A percentile compares a stretch with the other conserved stretches of the same genome.
Evolutionary conservation across 495 filamentous ascomycete species (phyloP).

Genomic region (Penicillium dipodomyicola): DNA sequence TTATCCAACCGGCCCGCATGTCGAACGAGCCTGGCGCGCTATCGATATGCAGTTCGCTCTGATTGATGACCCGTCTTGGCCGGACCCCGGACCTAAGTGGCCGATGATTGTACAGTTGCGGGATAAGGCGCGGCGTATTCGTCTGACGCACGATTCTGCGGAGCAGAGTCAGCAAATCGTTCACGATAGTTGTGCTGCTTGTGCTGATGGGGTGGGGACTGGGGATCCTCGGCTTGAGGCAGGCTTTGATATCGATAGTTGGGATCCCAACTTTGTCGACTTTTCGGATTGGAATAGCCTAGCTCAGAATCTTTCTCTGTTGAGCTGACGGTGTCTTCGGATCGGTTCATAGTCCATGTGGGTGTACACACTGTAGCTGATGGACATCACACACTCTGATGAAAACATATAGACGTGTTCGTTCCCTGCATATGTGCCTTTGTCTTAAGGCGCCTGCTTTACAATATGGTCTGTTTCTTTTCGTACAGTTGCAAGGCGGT

Average conservation of each 20-base stretch:
- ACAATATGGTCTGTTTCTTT: too few species aligned
- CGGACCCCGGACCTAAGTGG: conserved; percentile 25
- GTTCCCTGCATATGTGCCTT: too few species aligned
- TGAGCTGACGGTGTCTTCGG: not conserved
- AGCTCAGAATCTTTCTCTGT: conserved; percentile 16
- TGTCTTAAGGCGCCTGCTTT: too few species aligned
- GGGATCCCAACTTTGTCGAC: conserved; percentile 23
- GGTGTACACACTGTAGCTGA: too few species aligned
- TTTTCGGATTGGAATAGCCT: conserved; percentile 27
- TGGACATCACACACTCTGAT: too few species aligned
- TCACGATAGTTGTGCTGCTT: not conserved
- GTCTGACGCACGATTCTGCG: conserved; percentile 12
- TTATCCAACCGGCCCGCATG: conserved; percentile 17
- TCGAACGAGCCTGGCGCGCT: conserved; percentile 23
- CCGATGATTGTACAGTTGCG: conserved; percentile 24
- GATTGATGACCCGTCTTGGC: conserved; percentile 17
- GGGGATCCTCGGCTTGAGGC: not conserved
- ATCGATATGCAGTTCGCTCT: conserved; percentile 24
- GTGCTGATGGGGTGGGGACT: not conserved
- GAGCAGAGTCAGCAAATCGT: not conserved
- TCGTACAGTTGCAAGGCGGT: too few species aligned
- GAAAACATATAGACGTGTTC: too few species aligned
- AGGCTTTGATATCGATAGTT: conserved; percentile 17
- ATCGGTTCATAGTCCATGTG: too few species aligned
- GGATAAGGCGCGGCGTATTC: conserved; percentile 26